Evolutionary conservation across 2,329 filamentous ascomycete genomes (phyloP).

Genomic region (Teratosphaeria viscida): DNA sequence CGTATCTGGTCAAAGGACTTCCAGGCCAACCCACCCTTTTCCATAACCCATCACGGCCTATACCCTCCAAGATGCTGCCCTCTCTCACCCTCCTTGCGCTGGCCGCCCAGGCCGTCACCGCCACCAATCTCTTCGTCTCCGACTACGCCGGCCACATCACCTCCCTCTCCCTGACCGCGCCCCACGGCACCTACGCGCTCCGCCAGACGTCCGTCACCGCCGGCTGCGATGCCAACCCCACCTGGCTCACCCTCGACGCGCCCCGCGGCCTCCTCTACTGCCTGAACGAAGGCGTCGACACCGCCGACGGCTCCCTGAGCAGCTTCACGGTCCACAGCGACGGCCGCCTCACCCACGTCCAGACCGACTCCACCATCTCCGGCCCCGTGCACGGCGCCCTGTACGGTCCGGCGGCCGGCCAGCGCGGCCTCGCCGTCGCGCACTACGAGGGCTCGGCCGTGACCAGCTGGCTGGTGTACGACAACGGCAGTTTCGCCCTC

Average conservation of each 20-base stretch:
- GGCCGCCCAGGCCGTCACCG: slow-evolving; percentile 3
- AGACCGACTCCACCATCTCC: slow-evolving; percentile 25
- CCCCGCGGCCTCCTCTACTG: slow-evolving; percentile 46
- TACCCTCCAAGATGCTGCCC: background rate
- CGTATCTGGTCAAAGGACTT: background rate
- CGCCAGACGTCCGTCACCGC: slow-evolving; percentile 34
- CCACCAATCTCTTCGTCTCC: slow-evolving; percentile 32
- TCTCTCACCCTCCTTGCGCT: background rate
- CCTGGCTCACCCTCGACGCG: slow-evolving; percentile 51
- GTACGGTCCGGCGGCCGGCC: slow-evolving; percentile 28
- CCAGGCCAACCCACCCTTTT: background rate
- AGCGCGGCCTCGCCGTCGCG: slow-evolving; percentile 30
- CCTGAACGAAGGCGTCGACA: slow-evolving; percentile 46
- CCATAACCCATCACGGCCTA: background rate
- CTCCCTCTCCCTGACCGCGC: slow-evolving; percentile 27
- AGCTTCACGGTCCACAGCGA: slow-evolving; percentile 28
- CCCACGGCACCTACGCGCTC: slow-evolving; percentile 28
- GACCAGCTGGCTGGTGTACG: slow-evolving; percentile 40
- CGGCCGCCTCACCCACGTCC: slow-evolving; percentile 29
- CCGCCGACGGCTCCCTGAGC: slow-evolving; percentile 40
- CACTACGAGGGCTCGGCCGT: slow-evolving; percentile 32
- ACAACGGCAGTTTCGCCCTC: slow-evolving; percentile 33
- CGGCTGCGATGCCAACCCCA: slow-evolving; percentile 44
- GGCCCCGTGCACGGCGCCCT: slow-evolving; percentile 33
- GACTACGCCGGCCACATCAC: slow-evolving; percentile 38